Conservation (phyloP, 2,329 filamentous ascomycete species). For the Didymellaceae sp. region DNA sequence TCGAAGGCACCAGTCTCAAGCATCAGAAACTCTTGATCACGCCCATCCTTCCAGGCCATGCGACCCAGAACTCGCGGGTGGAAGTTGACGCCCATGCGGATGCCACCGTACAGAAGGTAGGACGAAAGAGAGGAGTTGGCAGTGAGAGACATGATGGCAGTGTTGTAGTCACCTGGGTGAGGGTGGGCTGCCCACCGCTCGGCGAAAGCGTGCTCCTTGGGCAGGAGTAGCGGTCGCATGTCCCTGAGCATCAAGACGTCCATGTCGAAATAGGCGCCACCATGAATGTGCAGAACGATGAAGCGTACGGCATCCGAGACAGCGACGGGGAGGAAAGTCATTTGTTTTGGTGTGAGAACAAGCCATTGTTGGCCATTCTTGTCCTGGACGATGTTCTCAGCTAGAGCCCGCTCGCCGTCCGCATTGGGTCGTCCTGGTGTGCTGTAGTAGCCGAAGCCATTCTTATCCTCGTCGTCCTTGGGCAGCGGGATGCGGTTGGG, state of each 20-base stretch:
- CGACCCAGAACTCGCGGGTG: conserved; percentile 62
- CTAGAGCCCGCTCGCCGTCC: conserved; percentile 53
- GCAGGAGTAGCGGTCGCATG: conserved; percentile 61
- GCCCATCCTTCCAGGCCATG: conserved; percentile 63
- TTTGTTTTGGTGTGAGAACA: conserved; percentile 60
- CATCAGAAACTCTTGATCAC: conserved; percentile 62
- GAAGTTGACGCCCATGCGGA: conserved; percentile 65
- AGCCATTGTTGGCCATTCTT: conserved; percentile 60
- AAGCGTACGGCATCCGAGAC: conserved; percentile 64
- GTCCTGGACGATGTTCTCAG: conserved; percentile 60
- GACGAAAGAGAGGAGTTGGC: conserved; percentile 63
- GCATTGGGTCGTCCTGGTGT: conserved; percentile 53
- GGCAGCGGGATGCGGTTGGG: conserved; percentile 60
- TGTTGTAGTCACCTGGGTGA: conserved; percentile 63
- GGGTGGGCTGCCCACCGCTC: conserved; percentile 63
- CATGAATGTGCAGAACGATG: conserved; percentile 61
- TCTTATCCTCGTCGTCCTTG: conserved; percentile 55
- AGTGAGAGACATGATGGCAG: conserved; percentile 62
- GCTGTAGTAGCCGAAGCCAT: conserved; percentile 59
- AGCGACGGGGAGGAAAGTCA: conserved; percentile 65
- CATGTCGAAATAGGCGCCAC: conserved; percentile 64
- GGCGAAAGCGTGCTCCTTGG: conserved; percentile 60
- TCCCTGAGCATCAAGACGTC: conserved; percentile 62
- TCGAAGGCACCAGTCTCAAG: conserved; percentile 64
- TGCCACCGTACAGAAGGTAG: conserved; percentile 62